A percentile compares a stretch with the other conserved stretches of the same genome.
These are phyloP conservation scores for Dipodascus geniculatus DNA, from an alignment of 805 yeast genomes.

Conservation along the genomic window DNA sequence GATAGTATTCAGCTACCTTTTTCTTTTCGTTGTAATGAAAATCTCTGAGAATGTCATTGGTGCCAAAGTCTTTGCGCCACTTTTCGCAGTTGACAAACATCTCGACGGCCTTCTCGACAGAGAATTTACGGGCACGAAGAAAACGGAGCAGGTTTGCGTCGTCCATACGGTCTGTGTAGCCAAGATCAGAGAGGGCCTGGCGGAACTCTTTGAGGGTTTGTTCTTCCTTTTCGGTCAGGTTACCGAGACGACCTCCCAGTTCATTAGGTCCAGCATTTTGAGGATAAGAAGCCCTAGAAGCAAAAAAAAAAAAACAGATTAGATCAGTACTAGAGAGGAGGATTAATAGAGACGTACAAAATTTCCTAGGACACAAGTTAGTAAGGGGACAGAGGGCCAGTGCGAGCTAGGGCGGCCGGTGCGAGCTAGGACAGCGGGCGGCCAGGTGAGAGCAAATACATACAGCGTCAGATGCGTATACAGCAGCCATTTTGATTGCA, in stretches of 20 bases:
- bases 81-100: conserved; percentile 83
- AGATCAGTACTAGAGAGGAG: neutral
- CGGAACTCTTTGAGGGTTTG: conserved; percentile 47
- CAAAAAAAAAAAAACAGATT: too few species aligned
- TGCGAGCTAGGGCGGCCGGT: neutral
- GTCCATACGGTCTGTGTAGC: conserved; percentile 70
- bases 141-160: conserved; percentile 76
- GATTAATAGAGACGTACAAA: neutral
- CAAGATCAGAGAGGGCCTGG: conserved; percentile 44
- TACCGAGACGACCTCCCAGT: conserved; percentile 73
- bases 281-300: conserved; percentile 46
- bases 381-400: neutral
- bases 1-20: conserved; percentile 76
- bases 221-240: conserved; percentile 58
- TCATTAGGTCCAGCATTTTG: conserved; percentile 51
- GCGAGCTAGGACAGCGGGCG: too few species aligned
- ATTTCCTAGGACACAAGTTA: neutral
- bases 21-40: conserved; percentile 93
- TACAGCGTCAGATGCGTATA: neutral
- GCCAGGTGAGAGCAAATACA: too few species aligned
- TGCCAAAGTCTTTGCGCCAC: conserved; percentile 84
- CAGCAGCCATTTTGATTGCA: neutral
- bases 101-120: conserved; percentile 58
- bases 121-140: conserved; percentile 92
- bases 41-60: conserved; percentile 74